Evolutionary conservation across 179 eudicot genomes (phyloP).

Genomic region (Actinidia arguta): DNA sequence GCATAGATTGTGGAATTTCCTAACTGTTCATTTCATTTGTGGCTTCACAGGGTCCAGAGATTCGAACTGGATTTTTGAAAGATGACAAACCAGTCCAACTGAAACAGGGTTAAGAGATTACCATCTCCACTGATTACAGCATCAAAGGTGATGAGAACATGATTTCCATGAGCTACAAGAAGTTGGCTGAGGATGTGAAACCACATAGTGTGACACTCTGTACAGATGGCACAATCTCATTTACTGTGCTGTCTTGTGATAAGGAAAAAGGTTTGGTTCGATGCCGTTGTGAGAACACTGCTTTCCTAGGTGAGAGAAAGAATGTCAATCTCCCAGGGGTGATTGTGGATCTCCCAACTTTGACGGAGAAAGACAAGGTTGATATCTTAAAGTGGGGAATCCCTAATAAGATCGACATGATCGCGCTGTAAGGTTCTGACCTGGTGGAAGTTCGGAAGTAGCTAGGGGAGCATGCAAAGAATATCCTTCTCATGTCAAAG

Average conservation of each 20-base stretch:
- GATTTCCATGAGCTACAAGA: constrained; percentile 55
- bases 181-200: constrained; percentile 45
- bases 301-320: constrained; percentile 50
- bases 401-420: constrained; percentile 51
- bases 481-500: constrained; percentile 52
- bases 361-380: constrained; percentile 48
- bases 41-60: constrained; percentile 49
- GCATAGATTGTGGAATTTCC: not conserved
- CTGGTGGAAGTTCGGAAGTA: constrained; percentile 44
- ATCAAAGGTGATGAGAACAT: constrained; percentile 46
- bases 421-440: constrained; percentile 53
- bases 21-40: not conserved
- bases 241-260: constrained; percentile 48
- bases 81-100: constrained; percentile 44
- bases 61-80: constrained; percentile 50
- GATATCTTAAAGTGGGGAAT: constrained; percentile 51
- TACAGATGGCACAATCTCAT: constrained; percentile 49
- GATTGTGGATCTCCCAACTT: constrained; percentile 51
- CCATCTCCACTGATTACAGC: constrained; percentile 47
- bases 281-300: constrained; percentile 53
- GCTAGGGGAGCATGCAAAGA: constrained; percentile 48
- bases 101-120: constrained; percentile 45
- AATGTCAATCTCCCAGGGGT: constrained; percentile 56
- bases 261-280: constrained; percentile 36
- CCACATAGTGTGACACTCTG: constrained; percentile 42